Evolutionary conservation across 164 flowering plant species (phyloP), one percentile per base, ranked within the genome.

Genomic region (Dillenia suffruticosa): DNA sequence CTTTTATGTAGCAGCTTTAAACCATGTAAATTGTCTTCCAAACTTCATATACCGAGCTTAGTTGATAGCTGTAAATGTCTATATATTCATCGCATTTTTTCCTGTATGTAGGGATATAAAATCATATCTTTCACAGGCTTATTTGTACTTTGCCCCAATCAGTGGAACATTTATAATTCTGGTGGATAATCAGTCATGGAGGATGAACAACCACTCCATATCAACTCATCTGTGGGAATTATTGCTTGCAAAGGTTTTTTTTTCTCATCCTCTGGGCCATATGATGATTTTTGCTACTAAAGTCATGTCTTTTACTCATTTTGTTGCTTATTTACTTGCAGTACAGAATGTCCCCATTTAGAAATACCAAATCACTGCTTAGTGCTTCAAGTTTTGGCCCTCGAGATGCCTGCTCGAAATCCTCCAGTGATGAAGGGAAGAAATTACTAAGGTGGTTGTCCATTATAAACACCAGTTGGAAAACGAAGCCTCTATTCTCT

Each of bases 301-400:
- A 10, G 3, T 22, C 46, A 43, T 16, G 26, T 24, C 16, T 51
- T 51, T 24, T 51, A 51, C 1, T 52, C 10, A 13, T n/a, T 16
- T 22, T 44, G 14, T 17, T 57, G n/a, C 14, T 4, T 59, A 2
- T 15, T 59, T 55, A 44, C 64, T 10, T 70, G 58, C 72, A 74
- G 78, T 74, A 62, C 72, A 67, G 78, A 59, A 58, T 61, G 69
- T 74, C 74, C 46, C 78, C 78, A 40, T 74, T 74, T 46, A 65
- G 52, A 61, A 74, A 67, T 65, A 63, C 69, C 47, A 70, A 54
- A 57, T 47, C 61, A 3, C 66, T 54, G 43, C 51, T 43, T 22
- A 51, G 16, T 49, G 56, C 53, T 46, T 56, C 57, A 59, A 57
- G 59, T 66, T 52, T 62, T 1, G 66, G 46, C 12, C 49, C 26